phyloP scores from a whole-genome alignment of 345 rosid species.

The Brassica cretica region DNA sequence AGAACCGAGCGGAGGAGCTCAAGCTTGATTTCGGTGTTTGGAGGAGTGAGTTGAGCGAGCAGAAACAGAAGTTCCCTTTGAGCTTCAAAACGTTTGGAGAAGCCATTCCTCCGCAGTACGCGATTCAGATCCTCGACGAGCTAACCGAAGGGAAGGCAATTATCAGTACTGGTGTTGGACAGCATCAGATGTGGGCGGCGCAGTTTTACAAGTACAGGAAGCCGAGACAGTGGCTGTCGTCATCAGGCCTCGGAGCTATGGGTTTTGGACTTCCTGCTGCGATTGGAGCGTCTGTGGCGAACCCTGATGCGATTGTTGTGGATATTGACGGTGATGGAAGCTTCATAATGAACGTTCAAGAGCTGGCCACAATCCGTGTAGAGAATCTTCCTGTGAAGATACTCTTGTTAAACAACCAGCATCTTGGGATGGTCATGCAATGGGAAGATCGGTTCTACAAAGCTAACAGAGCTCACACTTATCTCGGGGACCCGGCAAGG shows the following conservation, averaged over 20 bases:
- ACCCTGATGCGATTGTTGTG: slow-evolving; percentile 76
- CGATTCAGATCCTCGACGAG: slow-evolving; percentile 84
- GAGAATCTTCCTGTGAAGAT: slow-evolving; percentile 89
- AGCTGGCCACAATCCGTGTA: slow-evolving; percentile 79
- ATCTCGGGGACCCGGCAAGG: slow-evolving; percentile 71
- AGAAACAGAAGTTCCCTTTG: slow-evolving; percentile 68
- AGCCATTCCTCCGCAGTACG: slow-evolving; percentile 91
- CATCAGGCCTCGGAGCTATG: slow-evolving; percentile 97
- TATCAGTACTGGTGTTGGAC: slow-evolving; percentile 93
- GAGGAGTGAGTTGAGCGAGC: slow-evolving; percentile 74
- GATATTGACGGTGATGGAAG: slow-evolving; percentile 99
- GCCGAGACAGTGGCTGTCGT: slow-evolving; percentile 90
- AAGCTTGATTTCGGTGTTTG: slow-evolving; percentile 67
- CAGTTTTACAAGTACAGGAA: slow-evolving; percentile 89
- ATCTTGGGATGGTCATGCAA: slow-evolving; percentile 94
- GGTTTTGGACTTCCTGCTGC: slow-evolving; percentile 99
- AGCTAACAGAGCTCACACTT: slow-evolving; percentile 91
- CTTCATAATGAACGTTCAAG: slow-evolving; percentile 94
- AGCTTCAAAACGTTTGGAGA: slow-evolving; percentile 81
- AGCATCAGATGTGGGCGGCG: slow-evolving; percentile 99
- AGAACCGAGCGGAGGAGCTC: slow-evolving; percentile 45
- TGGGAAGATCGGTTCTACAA: slow-evolving; percentile 96
- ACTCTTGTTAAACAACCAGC: slow-evolving; percentile 83
- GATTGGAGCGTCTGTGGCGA: slow-evolving; percentile 94
- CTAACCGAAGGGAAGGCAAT: slow-evolving; percentile 83